Evolutionary conservation across 306 rosid species (phyloP).

Genomic region (Argentina anserina): DNA sequence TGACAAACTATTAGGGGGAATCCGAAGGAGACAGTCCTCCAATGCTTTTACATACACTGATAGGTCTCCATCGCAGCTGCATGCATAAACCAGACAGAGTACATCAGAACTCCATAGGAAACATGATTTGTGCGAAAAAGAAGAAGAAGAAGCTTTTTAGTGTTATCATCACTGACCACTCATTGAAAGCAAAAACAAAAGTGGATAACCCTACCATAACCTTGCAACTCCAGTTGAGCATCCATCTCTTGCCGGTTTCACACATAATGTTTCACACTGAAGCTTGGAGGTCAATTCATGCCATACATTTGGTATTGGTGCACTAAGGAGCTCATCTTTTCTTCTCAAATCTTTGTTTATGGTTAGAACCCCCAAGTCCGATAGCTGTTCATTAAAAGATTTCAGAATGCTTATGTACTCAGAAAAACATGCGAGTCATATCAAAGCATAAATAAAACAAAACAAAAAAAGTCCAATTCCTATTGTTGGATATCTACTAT

Average conservation of each 20-base stretch:
- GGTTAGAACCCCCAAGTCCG: conserved; percentile 74
- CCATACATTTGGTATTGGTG: conserved; percentile 57
- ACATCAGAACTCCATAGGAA: conserved; percentile 6
- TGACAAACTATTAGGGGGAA: conserved; percentile 84
- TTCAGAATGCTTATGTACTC: conserved; percentile 13
- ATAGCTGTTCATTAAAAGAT: conserved; percentile 47
- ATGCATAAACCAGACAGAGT: conserved; percentile 24
- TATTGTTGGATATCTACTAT: conserved; percentile 3
- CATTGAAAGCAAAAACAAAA: conserved; percentile 13
- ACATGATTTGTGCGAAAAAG: neutral
- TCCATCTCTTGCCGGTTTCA: conserved; percentile 95
- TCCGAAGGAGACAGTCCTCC: conserved; percentile 57
- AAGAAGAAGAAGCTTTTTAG: conserved; percentile 5
- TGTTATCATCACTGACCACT: conserved; percentile 6
- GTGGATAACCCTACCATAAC: conserved; percentile 57
- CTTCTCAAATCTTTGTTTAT: conserved; percentile 61
- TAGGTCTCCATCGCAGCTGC: conserved; percentile 77
- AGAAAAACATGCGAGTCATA: conserved; percentile 19
- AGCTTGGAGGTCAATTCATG: conserved; percentile 63
- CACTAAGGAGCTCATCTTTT: conserved; percentile 47
- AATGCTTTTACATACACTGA: conserved; percentile 63
- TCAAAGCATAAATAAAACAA: neutral
- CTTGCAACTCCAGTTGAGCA: conserved; percentile 98
- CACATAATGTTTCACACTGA: conserved; percentile 73
- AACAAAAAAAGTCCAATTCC: conserved; percentile 8